Evolutionary conservation across 106 monocot genomes (phyloP).

Genomic region (Phalaenopsis aphrodite): DNA sequence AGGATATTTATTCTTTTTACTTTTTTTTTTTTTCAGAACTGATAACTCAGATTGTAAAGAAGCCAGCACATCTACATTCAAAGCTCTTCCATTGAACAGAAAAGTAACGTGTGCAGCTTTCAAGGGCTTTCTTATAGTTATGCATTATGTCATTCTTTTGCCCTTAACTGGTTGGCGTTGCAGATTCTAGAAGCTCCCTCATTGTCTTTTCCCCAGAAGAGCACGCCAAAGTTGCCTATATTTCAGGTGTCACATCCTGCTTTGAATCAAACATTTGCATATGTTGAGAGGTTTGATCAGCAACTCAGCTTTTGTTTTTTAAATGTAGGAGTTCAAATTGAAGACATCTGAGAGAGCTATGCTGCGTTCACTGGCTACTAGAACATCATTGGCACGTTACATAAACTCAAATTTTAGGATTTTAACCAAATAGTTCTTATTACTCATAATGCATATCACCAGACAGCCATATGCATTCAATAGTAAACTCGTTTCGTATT

Average conservation of each 20-base stretch:
- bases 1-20: neutral
- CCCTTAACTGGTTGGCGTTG: neutral
- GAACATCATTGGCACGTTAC: slow-evolving; percentile 18
- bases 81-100: slow-evolving; percentile 65
- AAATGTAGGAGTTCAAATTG: slow-evolving; percentile 52
- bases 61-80: slow-evolving; percentile 27
- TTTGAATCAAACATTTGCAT: neutral
- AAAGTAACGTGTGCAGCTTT: slow-evolving; percentile 28
- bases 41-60: slow-evolving; percentile 13
- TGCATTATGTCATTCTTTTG: neutral
- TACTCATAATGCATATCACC: neutral
- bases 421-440: neutral
- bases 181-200: slow-evolving; percentile 69
- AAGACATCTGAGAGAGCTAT: slow-evolving; percentile 46
- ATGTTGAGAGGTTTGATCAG: neutral
- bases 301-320: neutral
- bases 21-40: slow-evolving; percentile 26
- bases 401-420: neutral
- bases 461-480: neutral
- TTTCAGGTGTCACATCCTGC: slow-evolving; percentile 34
- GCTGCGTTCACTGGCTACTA: slow-evolving; percentile 12
- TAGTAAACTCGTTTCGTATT: neutral
- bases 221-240: slow-evolving; percentile 31
- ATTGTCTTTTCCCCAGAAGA: slow-evolving; percentile 42
- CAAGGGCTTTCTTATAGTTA: neutral